Evolutionary conservation across 2,329 filamentous ascomycete genomes (phyloP).

Genomic region (Ophiostoma novo-ulmi): DNA sequence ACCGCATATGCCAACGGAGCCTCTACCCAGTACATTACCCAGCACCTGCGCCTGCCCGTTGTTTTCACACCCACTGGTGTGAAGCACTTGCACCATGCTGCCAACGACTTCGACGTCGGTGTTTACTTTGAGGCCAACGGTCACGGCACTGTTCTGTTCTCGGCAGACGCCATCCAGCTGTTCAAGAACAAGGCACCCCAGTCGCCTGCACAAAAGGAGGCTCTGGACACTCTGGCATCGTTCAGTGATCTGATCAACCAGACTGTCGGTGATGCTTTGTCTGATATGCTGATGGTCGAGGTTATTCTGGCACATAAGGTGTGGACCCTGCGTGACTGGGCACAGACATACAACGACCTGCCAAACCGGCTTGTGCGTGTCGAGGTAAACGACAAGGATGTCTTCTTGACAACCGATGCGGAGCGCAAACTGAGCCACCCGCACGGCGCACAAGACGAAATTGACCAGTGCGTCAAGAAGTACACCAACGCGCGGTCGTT

Average conservation of each 20-base stretch:
- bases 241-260: conserved; percentile 94
- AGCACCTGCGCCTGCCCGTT: conserved; percentile 80
- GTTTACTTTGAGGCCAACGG: conserved; percentile 99
- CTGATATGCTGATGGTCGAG: conserved; percentile 93
- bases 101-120: conserved; percentile 87
- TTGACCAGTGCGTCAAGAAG: conserved; percentile 82
- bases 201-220: conserved; percentile 85
- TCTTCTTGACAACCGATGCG: conserved; percentile 87
- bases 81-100: conserved; percentile 97
- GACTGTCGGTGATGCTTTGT: conserved; percentile 92
- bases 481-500: conserved; percentile 88
- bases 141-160: conserved; percentile 95
- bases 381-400: conserved; percentile 78
- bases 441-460: conserved; percentile 71
- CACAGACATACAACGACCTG: conserved; percentile 85
- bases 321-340: conserved; percentile 88
- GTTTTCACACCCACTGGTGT: conserved; percentile 93
- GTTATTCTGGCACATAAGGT: conserved; percentile 92
- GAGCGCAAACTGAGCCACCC: conserved; percentile 83
- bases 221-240: conserved; percentile 76
- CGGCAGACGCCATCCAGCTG: conserved; percentile 69
- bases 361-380: conserved; percentile 94
- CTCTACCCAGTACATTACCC: conserved; percentile 85
- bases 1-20: conserved; percentile 97
- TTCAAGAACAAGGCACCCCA: conserved; percentile 78